These are phyloP conservation scores for Sphagnum tenellum DNA, from an alignment of 225 moss, liverwort and hornwort species.

Conservation along the genomic window DNA sequence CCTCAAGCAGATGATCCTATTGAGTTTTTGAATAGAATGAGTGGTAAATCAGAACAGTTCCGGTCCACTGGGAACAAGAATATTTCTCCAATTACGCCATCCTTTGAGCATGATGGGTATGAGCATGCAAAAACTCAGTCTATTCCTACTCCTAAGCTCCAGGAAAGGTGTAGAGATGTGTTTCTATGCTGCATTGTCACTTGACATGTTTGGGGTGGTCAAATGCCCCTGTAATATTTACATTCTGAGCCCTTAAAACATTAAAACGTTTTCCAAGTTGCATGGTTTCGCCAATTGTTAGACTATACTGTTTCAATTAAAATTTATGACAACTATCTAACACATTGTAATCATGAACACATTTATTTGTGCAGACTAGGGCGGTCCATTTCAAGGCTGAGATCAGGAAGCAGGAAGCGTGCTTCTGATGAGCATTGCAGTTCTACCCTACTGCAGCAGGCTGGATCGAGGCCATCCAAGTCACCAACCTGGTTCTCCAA, in stretches of 20 bases:
- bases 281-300: too few species aligned
- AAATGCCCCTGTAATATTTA: too few species aligned
- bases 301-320: too few species aligned
- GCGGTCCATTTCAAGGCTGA: conserved; percentile 51
- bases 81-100: conserved; percentile 77
- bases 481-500: conserved; percentile 43
- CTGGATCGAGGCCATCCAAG: conserved; percentile 29
- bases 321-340: too few species aligned
- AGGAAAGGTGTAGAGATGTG: too few species aligned
- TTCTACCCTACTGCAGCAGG: conserved; percentile 37
- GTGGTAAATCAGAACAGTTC: conserved; percentile 38
- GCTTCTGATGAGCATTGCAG: conserved; percentile 35
- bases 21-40: conserved; percentile 60
- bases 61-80: conserved; percentile 49
- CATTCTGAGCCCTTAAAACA: too few species aligned
- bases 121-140: background rate
- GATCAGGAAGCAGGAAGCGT: conserved; percentile 57
- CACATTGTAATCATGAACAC: too few species aligned
- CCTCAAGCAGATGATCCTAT: conserved; percentile 45
- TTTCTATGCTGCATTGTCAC: background rate
- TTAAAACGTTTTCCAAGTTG: too few species aligned
- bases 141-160: too few species aligned
- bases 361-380: conserved; percentile 40
- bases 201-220: background rate
- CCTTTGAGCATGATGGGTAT: conserved; percentile 74